A percentile compares a stretch with the other conserved stretches of the same genome.
Conservation (phyloP, 2,329 filamentous ascomycete species). For the Colletotrichum filicis region DNA sequence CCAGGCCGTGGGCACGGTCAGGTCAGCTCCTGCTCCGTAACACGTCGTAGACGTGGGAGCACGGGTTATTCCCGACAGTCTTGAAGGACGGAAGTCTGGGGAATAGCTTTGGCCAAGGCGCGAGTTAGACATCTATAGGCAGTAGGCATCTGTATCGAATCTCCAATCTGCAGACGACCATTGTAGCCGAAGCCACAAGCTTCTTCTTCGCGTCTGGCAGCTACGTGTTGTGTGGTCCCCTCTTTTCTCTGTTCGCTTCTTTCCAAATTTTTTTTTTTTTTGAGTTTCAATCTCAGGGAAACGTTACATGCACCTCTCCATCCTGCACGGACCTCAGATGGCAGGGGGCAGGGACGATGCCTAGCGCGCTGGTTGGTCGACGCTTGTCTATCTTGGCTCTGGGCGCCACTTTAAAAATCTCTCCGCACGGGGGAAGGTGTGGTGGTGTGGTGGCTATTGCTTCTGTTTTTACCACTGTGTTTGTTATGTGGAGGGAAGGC, state of each 20-base stretch:
- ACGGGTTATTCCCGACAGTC: neutral
- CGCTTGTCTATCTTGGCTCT: conserved; percentile 15
- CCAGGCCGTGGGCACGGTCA: neutral
- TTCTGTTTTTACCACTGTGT: neutral
- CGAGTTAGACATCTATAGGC: neutral
- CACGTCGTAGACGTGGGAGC: neutral
- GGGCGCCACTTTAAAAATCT: conserved; percentile 18
- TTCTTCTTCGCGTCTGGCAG: neutral
- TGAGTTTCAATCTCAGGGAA: conserved; percentile 22
- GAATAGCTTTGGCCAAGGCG: neutral
- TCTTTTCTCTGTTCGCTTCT: neutral
- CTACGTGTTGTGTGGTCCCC: neutral
- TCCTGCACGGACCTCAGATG: neutral
- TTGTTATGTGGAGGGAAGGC: neutral
- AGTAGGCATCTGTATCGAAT: neutral
- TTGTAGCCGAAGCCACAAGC: neutral
- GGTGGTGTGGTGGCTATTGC: neutral
- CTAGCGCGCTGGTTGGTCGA: conserved; percentile 3
- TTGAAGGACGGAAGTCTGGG: too few species aligned
- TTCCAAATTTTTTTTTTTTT: neutral
- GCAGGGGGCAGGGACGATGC: too few species aligned
- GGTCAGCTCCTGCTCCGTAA: neutral
- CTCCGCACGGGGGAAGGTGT: conserved; percentile 12
- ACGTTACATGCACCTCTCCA: conserved; percentile 37
- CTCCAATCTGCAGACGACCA: neutral